These are phyloP conservation scores for Globisporangium yorkense DNA, from an alignment of 352 stramenopile species.

Conservation along the genomic window DNA sequence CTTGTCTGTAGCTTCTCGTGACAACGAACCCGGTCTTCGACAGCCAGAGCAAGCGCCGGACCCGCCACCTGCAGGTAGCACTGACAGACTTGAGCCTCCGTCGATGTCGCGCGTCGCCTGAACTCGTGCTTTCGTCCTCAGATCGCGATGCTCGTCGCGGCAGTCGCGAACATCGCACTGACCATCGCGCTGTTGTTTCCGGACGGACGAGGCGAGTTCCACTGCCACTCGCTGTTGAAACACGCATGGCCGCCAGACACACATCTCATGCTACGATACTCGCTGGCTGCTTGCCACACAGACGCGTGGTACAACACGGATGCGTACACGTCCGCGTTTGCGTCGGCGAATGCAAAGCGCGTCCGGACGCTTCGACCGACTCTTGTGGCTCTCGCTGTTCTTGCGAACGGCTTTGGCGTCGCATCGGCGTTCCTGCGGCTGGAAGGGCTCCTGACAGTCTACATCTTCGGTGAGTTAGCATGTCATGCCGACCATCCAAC, in stretches of 20 bases:
- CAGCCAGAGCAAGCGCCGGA: conserved; percentile 18
- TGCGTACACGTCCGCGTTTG: conserved; percentile 23
- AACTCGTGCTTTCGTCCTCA: background rate
- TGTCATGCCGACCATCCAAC: background rate
- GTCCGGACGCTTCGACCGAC: conserved; percentile 21
- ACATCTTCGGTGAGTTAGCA: conserved; percentile 30
- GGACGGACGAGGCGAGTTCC: conserved; percentile 16
- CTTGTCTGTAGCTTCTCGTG: conserved; percentile 29
- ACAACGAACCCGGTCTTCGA: conserved; percentile 34
- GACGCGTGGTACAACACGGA: conserved; percentile 51
- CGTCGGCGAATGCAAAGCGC: conserved; percentile 18
- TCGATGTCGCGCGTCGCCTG: background rate
- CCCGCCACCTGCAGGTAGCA: conserved; percentile 34
- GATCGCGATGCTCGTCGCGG: conserved; percentile 14
- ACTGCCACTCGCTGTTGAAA: background rate
- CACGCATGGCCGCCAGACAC: background rate
- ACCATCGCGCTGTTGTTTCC: conserved; percentile 26
- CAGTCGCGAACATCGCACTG: conserved; percentile 16
- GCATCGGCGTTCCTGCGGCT: conserved; percentile 14
- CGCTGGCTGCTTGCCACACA: conserved; percentile 6
- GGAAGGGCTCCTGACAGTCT: conserved; percentile 33
- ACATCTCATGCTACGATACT: background rate
- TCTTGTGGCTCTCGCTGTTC: conserved; percentile 24
- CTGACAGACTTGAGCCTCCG: background rate
- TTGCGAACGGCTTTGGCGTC: conserved; percentile 29